A percentile compares a stretch with the other conserved stretches of the same genome.
Conservation (phyloP, 2,329 filamentous ascomycete species). For the Aureobasidium sp. region DNA sequence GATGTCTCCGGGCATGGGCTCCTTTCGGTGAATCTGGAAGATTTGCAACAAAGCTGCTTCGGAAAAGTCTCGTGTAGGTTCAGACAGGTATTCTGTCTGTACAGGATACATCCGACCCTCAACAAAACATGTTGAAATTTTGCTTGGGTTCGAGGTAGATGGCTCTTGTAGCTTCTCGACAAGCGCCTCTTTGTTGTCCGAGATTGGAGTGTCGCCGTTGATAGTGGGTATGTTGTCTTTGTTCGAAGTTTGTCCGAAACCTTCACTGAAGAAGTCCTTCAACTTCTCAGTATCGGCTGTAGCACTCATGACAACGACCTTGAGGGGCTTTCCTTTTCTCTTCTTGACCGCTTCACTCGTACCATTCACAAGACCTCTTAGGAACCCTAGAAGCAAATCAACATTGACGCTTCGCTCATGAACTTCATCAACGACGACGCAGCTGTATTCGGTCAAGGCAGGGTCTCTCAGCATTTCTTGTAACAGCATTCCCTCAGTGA, state of each 20-base stretch:
- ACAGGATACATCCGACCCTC: constrained; percentile 86
- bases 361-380: constrained; percentile 66
- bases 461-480: constrained; percentile 89
- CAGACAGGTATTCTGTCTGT: constrained; percentile 64
- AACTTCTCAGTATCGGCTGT: constrained; percentile 83
- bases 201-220: background rate
- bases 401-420: constrained; percentile 95
- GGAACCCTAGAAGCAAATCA: constrained; percentile 80
- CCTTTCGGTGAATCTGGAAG: constrained; percentile 77
- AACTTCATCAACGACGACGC: constrained; percentile 89
- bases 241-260: constrained; percentile 4
- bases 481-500: constrained; percentile 93
- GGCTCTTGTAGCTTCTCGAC: background rate
- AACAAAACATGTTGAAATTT: constrained; percentile 57
- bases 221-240: background rate
- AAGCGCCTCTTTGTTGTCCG: background rate
- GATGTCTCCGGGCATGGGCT: constrained; percentile 89
- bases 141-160: background rate
- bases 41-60: constrained; percentile 75
- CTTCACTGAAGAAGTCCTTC: constrained; percentile 61
- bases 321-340: constrained; percentile 68
- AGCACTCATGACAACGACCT: constrained; percentile 94
- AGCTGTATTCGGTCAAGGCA: constrained; percentile 75
- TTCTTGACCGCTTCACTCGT: constrained; percentile 53
- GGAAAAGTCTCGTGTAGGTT: constrained; percentile 72